Percentiles rank a stretch among this genome's conserved stretches.
These are phyloP conservation scores for Fraxinus latifolia DNA, from an alignment of 305 asterid species.

Conservation along the genomic window DNA sequence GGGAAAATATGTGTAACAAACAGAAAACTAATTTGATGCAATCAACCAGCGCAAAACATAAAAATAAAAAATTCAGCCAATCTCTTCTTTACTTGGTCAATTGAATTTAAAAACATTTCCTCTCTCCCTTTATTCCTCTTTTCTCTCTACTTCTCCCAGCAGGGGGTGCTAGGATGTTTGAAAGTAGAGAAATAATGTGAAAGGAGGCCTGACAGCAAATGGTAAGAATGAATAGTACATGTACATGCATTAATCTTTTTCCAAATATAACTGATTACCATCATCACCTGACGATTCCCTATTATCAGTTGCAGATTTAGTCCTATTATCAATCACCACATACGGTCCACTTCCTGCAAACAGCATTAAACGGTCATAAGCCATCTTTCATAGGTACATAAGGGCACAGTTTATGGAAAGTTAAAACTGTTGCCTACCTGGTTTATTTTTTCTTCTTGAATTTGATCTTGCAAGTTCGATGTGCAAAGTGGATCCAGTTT, in stretches of 20 bases:
- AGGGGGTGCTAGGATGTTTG: background rate
- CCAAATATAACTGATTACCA: slow-evolving; percentile 39
- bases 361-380: slow-evolving; percentile 21
- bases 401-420: background rate
- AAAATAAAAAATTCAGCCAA: background rate
- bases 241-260: background rate
- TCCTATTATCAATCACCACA: slow-evolving; percentile 82
- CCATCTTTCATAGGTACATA: slow-evolving; percentile 5
- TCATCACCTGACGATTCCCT: slow-evolving; percentile 71
- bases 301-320: slow-evolving; percentile 39
- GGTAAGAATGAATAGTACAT: background rate
- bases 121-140: background rate
- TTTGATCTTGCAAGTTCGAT: slow-evolving; percentile 91
- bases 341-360: slow-evolving; percentile 86
- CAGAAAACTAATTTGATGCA: background rate
- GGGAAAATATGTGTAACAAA: background rate
- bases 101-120: background rate
- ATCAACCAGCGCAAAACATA: background rate
- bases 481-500: slow-evolving; percentile 84
- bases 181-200: background rate
- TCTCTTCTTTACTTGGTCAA: background rate
- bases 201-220: background rate
- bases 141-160: background rate
- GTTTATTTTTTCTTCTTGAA: slow-evolving; percentile 78
- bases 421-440: slow-evolving; percentile 39